A percentile compares a stretch with the other conserved stretches of the same genome.
phyloP scores from a whole-genome alignment of 768 basidiomycete genomes.

The Suillus subluteus region DNA sequence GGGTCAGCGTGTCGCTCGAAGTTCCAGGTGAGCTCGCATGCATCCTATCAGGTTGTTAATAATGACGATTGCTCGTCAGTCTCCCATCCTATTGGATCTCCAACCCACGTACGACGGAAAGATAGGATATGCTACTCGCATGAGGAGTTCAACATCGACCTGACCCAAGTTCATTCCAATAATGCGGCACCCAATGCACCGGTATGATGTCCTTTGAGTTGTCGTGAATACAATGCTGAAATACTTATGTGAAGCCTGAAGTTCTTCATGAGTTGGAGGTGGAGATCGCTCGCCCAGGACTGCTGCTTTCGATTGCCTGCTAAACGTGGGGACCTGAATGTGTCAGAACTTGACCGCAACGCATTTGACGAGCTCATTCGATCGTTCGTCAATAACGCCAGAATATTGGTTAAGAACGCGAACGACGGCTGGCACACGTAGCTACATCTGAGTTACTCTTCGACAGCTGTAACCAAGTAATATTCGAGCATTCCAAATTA shows the following conservation, averaged over 20 bases:
- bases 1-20: slow-evolving; percentile 93
- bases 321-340: slow-evolving; percentile 64
- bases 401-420: slow-evolving; percentile 85
- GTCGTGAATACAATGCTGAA: not conserved
- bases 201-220: slow-evolving; percentile 41
- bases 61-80: slow-evolving; percentile 42
- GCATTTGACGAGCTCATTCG: slow-evolving; percentile 92
- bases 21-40: slow-evolving; percentile 64
- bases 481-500: not conserved
- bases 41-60: slow-evolving; percentile 6
- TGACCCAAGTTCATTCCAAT: slow-evolving; percentile 85
- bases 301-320: slow-evolving; percentile 73
- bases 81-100: slow-evolving; percentile 65
- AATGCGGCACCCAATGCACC: slow-evolving; percentile 44
- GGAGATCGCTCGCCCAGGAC: slow-evolving; percentile 75
- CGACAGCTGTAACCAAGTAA: not conserved
- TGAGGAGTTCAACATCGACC: slow-evolving; percentile 90
- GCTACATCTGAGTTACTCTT: not conserved
- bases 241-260: slow-evolving; percentile 47
- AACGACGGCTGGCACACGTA: slow-evolving; percentile 47
- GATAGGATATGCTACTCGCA: slow-evolving; percentile 93
- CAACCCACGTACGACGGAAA: slow-evolving; percentile 71
- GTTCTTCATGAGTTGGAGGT: slow-evolving; percentile 87
- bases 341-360: slow-evolving; percentile 63
- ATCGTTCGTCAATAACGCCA: slow-evolving; percentile 90